Evolutionary conservation across 2,329 filamentous ascomycete species (phyloP), one percentile per base, ranked within the genome.

Genomic region (Aciculosporium take): DNA sequence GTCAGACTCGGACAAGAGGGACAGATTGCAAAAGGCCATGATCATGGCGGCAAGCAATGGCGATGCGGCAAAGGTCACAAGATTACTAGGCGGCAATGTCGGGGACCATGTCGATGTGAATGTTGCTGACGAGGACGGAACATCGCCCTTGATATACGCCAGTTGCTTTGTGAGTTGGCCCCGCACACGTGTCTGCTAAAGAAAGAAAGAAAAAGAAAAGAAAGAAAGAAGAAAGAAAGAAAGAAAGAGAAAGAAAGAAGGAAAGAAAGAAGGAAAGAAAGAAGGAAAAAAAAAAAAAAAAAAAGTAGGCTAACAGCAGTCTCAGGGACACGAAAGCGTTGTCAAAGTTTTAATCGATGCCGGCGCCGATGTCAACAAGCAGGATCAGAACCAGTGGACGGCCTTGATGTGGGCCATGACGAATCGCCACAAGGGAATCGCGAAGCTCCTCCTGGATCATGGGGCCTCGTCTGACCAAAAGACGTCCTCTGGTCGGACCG

Each of bases 341-440:
- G 91, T 96, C 20, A 74, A 81, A 45, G 77, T 81, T 29, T 72
- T 98, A 39, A 76, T 98, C 40, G 76, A 86, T 45, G 85, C 86
- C 8, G 88, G 89, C 20, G 89, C 82, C 30, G 76, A 86, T 53
- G 87, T 96, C 40, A 87, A 98, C 63, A 81, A 81, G 53, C 89
- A 96, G 61, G 91, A 98, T 58, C 84, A 81, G 48, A 96, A 96
- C 57, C 82, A 93, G 56, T 98, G 91, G 91, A 96, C 85, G 54
- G 84, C 91, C 12, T 70, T 98, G 46, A 98, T 98, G 88, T 98
- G 91, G 91, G 89, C 91, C 38, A 96, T 96, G 85, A 98, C 91
- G 42, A 98, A 98, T 61, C 71, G 88, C 43, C 91, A 98, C 63
- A 96, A 96, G 63, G 80, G 79, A 37, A 98, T 98, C 50, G 88